These are phyloP conservation scores for Blastobotrys aristatus DNA, from an alignment of 1,139 yeast species.

Conservation along the genomic window DNA sequence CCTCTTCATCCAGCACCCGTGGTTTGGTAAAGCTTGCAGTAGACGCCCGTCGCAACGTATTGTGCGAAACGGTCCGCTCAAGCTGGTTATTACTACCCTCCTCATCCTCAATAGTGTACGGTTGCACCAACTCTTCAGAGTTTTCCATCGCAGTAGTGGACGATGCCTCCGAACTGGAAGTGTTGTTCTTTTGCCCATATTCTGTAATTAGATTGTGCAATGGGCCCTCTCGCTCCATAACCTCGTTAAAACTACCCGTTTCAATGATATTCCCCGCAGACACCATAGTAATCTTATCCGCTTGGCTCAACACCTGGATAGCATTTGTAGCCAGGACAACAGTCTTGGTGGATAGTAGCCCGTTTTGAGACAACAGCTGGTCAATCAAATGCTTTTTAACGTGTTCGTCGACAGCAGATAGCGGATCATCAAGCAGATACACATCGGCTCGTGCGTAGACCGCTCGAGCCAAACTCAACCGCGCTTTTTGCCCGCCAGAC, in stretches of 20 bases:
- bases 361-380: conserved; percentile 74
- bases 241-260: conserved; percentile 63
- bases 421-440: conserved; percentile 84
- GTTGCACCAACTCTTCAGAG: conserved; percentile 1
- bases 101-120: conserved; percentile 7
- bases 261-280: conserved; percentile 75
- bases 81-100: not conserved
- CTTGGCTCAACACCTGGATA: conserved; percentile 75
- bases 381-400: conserved; percentile 81
- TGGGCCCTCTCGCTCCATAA: conserved; percentile 46
- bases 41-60: conserved; percentile 67
- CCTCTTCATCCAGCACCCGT: conserved; percentile 31
- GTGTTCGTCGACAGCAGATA: conserved; percentile 94
- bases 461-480: conserved; percentile 89
- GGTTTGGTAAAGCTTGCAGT: conserved; percentile 49
- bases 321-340: conserved; percentile 85
- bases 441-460: conserved; percentile 93
- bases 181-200: conserved; percentile 52
- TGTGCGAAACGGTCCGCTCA: conserved; percentile 18
- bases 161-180: conserved; percentile 12
- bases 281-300: conserved; percentile 67
- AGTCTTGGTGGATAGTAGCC: conserved; percentile 71
- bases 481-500: conserved; percentile 96
- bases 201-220: conserved; percentile 65
- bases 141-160: conserved; percentile 12